These are phyloP conservation scores for Pestalotiopsis sp. DNA, from an alignment of 2,329 filamentous ascomycete genomes.

Conservation along the genomic window DNA sequence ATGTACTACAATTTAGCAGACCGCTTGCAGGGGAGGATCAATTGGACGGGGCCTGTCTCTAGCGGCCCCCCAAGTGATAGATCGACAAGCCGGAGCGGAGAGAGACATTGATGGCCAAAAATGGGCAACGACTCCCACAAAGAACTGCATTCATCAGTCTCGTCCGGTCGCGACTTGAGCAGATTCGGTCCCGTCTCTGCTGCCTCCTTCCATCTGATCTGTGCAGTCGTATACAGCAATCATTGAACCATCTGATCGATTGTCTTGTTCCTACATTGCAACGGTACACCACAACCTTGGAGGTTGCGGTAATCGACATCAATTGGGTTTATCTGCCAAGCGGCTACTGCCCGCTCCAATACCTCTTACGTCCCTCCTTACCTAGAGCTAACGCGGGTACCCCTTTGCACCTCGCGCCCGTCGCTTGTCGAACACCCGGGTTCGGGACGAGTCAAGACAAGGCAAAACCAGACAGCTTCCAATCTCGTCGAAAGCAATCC, in stretches of 20 bases:
- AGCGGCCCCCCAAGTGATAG: not conserved
- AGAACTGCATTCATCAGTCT: not conserved
- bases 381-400: not conserved
- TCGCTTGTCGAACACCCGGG: not conserved
- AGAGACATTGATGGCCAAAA: not conserved
- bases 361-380: not conserved
- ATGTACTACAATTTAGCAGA: not conserved
- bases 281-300: not conserved
- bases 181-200: not conserved
- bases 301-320: no score
- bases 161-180: not conserved
- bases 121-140: not conserved
- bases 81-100: constrained; percentile 1
- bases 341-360: not conserved
- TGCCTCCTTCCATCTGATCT: not conserved
- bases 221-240: not conserved
- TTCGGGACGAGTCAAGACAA: not conserved
- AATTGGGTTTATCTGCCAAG: not conserved
- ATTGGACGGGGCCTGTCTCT: not conserved
- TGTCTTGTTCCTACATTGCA: not conserved
- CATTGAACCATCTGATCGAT: not conserved
- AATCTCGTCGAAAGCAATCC: not conserved
- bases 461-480: constrained; percentile 8
- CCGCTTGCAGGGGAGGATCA: not conserved
- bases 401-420: constrained; percentile 2